Evolutionary conservation across 768 basidiomycete species (phyloP), one percentile per base, ranked within the genome.

Genomic region (Podaxis rugospora): DNA sequence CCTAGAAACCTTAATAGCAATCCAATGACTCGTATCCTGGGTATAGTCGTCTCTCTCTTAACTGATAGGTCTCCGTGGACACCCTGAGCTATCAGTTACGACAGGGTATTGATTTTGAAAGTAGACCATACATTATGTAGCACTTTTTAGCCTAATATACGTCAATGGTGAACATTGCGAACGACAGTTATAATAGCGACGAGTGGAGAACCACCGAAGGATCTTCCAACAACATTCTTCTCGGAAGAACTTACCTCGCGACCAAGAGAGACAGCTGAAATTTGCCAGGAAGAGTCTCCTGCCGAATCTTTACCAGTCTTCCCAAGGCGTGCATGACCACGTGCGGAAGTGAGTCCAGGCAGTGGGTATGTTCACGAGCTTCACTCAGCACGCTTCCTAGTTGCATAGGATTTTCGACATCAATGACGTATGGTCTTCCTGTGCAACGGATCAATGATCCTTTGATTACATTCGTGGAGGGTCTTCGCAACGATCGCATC

Each of bases 201-300:
- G n/a, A 54, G n/a, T 73, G 70, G 55, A 61, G 63, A 13, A 58
- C 35, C 67, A 72, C 32, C 68, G 74, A 2, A 64, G 65, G 18
- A 60, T 68, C 55, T 65, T 72, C 21, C 70, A 72, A n/a, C 58
- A 72, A n/a, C 61, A 68, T 54, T 63, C 74, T 14, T 62, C 59
- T 23, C 14, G 23, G 2, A 64, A 42, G 42, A 62, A 53, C 25
- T 4, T 49, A 32, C 23, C 16, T 3, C 39, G 54, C 7, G 60
- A 57, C 9, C 36, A 60, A 23, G 42, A 61, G 6, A 51, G 61
- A 40, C 36, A 56, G 1, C 13, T 44, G n/a, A 53, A 64, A 11
- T 64, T 57, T 23, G 54, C 46, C 4, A 56, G 61, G 9, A 55
- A 54, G 28, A 6, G 49, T 16, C 44, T 64, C 2, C 39, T 63